Evolutionary conservation across 306 rosid species (phyloP), one percentile per base, ranked within the genome.

Genomic region (Nissolia schottii): DNA sequence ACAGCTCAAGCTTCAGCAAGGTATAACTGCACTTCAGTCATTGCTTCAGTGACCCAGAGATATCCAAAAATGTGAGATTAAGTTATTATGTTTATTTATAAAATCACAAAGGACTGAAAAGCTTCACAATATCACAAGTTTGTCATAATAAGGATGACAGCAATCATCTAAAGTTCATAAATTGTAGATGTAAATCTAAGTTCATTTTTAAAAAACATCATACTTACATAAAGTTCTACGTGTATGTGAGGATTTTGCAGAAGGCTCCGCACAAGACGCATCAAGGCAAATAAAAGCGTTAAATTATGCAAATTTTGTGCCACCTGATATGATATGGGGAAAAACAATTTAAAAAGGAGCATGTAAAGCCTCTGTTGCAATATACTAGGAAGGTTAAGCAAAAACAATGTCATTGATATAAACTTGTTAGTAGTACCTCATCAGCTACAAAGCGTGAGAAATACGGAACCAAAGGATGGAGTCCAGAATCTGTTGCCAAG

Each of bases 391-490:
- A 13, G 43, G 49, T 76, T 24, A 37, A 65, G 71, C 9, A 58
- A 35, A 76, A 62, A 14, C 3, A 24, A 37, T 25, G 12, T 31
- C 22, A 37, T 16, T 40, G 32, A 69, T 62, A 74, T 32, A 63
- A 29, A 40, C 29, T 69, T 34, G 43, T 3, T 74, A 62, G 54
- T 74, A 62, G 54, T 79, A 93, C 98, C 98, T 93, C 89, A 69
- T 91, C 97, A 51, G 92, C 88, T 64, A 93, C 78, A 60, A 93
- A 93, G 85, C 81, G 64, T 23, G 87, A 71, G 58, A 93, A 89
- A 82, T 87, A 87, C 18, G 98, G 98, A 84, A 91, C 85, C 65
- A 91, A 87, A 45, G 91, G 96, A 77, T 90, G 97, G 77, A 93
- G 89, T 65, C 97, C 98, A 6, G 94, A 84, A 78, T 93, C 94